A percentile compares a stretch with the other conserved stretches of the same genome.
phyloP scores from a whole-genome alignment of 305 asterid species.

The Euphrasia arctica region DNA sequence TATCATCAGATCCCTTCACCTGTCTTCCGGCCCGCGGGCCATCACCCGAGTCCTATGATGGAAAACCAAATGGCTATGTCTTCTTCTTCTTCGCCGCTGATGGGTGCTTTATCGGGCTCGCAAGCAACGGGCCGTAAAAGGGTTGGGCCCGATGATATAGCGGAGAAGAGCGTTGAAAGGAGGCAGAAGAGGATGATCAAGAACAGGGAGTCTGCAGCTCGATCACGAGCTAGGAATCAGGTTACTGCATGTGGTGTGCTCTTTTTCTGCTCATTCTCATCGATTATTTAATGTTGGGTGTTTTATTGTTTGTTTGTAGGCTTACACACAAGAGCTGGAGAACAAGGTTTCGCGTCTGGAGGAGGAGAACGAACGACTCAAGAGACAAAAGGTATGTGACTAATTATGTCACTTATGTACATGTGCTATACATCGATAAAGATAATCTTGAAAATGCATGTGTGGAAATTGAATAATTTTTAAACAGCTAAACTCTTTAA shows the following conservation, averaged over 20 bases:
- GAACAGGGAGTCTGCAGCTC: slow-evolving; percentile 97
- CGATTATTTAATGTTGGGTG: too few species aligned
- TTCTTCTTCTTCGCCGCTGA: slow-evolving; percentile 54
- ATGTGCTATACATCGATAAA: too few species aligned
- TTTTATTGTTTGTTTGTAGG: slow-evolving; percentile 38
- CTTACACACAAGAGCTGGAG: slow-evolving; percentile 95
- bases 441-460: too few species aligned
- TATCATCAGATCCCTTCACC: slow-evolving; percentile 53
- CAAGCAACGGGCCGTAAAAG: slow-evolving; percentile 76
- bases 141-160: slow-evolving; percentile 66
- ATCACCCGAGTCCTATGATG: slow-evolving; percentile 46
- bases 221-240: slow-evolving; percentile 97
- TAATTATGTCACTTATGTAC: background rate
- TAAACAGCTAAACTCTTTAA: too few species aligned
- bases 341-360: slow-evolving; percentile 82
- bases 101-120: slow-evolving; percentile 71
- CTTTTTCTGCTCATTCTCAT: too few species aligned
- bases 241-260: slow-evolving; percentile 27
- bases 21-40: slow-evolving; percentile 47
- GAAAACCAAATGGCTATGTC: slow-evolving; percentile 60
- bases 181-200: slow-evolving; percentile 98
- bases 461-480: too few species aligned
- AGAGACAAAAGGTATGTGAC: slow-evolving; percentile 58
- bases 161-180: slow-evolving; percentile 82
- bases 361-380: slow-evolving; percentile 90